Conservation (phyloP, 2,329 filamentous ascomycete genomes). For the Bimuria novae-zelandiae region DNA sequence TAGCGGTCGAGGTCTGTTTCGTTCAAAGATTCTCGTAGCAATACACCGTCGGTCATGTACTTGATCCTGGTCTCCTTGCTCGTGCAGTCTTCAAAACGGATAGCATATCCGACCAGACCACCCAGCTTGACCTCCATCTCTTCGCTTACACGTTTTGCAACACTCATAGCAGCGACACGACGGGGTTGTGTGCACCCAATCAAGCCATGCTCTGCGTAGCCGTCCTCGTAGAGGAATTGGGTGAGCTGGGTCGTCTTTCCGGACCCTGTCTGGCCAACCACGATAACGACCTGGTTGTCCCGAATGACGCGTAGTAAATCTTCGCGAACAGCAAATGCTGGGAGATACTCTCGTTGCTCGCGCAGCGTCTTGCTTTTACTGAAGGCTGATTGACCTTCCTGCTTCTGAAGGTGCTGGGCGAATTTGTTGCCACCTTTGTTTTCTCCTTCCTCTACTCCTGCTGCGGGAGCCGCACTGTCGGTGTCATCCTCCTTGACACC, state of each 20-base stretch:
- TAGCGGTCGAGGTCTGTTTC: slow-evolving; percentile 94
- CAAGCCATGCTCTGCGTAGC: slow-evolving; percentile 83
- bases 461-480: slow-evolving; percentile 81
- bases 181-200: slow-evolving; percentile 97
- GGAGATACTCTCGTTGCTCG: slow-evolving; percentile 91
- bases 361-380: slow-evolving; percentile 87
- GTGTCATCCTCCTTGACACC: slow-evolving; percentile 88
- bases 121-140: slow-evolving; percentile 96
- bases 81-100: slow-evolving; percentile 97
- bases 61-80: slow-evolving; percentile 95
- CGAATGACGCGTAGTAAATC: slow-evolving; percentile 88
- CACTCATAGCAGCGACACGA: slow-evolving; percentile 97
- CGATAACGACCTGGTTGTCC: slow-evolving; percentile 96
- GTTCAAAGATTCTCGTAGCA: slow-evolving; percentile 89
- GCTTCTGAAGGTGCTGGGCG: slow-evolving; percentile 85
- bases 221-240: slow-evolving; percentile 94
- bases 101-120: slow-evolving; percentile 89
- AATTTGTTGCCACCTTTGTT: slow-evolving; percentile 76
- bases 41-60: slow-evolving; percentile 98
- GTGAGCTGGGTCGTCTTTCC: slow-evolving; percentile 98
- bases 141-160: slow-evolving; percentile 95
- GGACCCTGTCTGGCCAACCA: slow-evolving; percentile 95
- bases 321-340: slow-evolving; percentile 94
- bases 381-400: slow-evolving; percentile 82
- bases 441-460: slow-evolving; percentile 76